Percentiles rank a stretch among this genome's conserved stretches.
Evolutionary conservation across 495 filamentous ascomycete species (phyloP).

Genomic region (Trichodelitschia bisporula): DNA sequence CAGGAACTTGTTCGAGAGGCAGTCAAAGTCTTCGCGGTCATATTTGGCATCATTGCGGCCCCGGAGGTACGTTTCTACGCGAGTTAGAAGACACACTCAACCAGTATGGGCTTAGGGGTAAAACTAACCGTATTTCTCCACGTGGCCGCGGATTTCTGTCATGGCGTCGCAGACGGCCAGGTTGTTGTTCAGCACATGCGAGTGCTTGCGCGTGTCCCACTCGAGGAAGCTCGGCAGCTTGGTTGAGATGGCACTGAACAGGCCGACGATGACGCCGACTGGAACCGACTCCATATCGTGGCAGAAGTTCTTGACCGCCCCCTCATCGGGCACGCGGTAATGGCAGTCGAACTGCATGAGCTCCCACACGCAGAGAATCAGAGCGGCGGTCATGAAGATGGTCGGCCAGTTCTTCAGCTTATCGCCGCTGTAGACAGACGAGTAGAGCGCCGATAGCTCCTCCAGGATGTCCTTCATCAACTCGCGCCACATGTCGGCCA

Average conservation of each 20-base stretch:
- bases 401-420: conserved; percentile 93
- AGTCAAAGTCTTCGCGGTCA: conserved; percentile 76
- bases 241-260: conserved; percentile 89
- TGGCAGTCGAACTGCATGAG: conserved; percentile 94
- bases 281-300: conserved; percentile 82
- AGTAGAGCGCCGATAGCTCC: conserved; percentile 72
- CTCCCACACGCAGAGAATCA: conserved; percentile 81
- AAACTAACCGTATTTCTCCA: conserved; percentile 63
- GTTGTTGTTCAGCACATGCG: conserved; percentile 68
- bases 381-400: conserved; percentile 81
- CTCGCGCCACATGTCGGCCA: conserved; percentile 91
- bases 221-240: conserved; percentile 74
- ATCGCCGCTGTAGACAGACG: conserved; percentile 79
- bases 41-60: conserved; percentile 40
- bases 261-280: conserved; percentile 77
- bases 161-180: conserved; percentile 74
- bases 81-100: conserved; percentile 4
- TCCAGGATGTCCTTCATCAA: conserved; percentile 82
- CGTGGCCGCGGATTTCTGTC: conserved; percentile 76
- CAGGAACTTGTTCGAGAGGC: conserved; percentile 79
- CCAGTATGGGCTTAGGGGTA: background rate
- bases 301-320: conserved; percentile 76
- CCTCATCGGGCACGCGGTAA: conserved; percentile 63
- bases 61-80: conserved; percentile 33
- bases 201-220: conserved; percentile 76